Evolutionary conservation across 2,329 filamentous ascomycete genomes (phyloP).

Genomic region (Xylaria multiplex): DNA sequence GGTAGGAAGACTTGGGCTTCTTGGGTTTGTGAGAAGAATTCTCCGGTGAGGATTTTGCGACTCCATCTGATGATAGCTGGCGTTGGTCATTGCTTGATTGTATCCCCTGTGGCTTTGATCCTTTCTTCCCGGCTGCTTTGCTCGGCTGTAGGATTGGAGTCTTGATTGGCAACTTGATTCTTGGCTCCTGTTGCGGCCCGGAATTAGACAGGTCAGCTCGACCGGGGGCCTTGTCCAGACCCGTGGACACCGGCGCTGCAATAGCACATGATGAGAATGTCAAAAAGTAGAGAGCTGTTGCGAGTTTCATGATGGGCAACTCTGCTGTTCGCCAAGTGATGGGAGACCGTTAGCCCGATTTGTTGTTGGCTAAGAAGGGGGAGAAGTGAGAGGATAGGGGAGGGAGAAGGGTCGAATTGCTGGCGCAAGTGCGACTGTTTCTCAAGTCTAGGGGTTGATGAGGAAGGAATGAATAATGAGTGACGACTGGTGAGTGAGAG

Average conservation of each 20-base stretch:
- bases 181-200: slow-evolving; percentile 23
- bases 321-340: not conserved
- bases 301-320: slow-evolving; percentile 36
- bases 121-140: slow-evolving; percentile 20
- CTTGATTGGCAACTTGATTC: slow-evolving; percentile 17
- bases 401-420: not conserved
- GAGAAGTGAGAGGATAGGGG: not conserved
- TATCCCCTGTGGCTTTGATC: slow-evolving; percentile 12
- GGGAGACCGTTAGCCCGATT: not conserved
- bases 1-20: slow-evolving; percentile 34
- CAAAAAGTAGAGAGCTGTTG: slow-evolving; percentile 30
- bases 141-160: slow-evolving; percentile 7
- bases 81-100: not conserved
- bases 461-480: not conserved
- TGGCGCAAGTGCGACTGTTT: not conserved
- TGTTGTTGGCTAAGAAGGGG: not conserved
- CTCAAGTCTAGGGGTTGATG: not conserved
- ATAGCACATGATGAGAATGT: slow-evolving; percentile 32
- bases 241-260: slow-evolving; percentile 27
- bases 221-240: slow-evolving; percentile 14
- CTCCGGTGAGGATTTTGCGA: slow-evolving; percentile 1
- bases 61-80: slow-evolving; percentile 3
- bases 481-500: not conserved
- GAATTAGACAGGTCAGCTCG: slow-evolving; percentile 19
- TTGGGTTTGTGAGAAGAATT: slow-evolving; percentile 19